These are phyloP conservation scores for Ascomycota sp. DNA, from an alignment of 2,329 filamentous ascomycete species.

Conservation along the genomic window DNA sequence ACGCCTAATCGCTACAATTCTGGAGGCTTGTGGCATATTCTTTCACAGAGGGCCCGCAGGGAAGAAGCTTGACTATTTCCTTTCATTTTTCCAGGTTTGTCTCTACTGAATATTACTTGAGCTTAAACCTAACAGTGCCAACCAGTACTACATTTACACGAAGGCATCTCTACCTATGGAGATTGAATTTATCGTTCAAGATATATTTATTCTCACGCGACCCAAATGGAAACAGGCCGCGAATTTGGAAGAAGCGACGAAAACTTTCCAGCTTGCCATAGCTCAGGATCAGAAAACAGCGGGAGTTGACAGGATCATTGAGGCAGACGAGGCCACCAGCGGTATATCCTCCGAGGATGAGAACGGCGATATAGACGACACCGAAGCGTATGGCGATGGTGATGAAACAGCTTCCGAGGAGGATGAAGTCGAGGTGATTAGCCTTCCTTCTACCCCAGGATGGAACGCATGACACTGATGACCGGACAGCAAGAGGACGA, in stretches of 20 bases:
- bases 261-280: slow-evolving; percentile 71
- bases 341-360: slow-evolving; percentile 60
- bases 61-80: slow-evolving; percentile 95
- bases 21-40: slow-evolving; percentile 92
- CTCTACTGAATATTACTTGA: not conserved
- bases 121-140: not conserved
- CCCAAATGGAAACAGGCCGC: slow-evolving; percentile 83
- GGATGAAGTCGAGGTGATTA: slow-evolving; percentile 34
- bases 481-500: slow-evolving; percentile 24
- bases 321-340: slow-evolving; percentile 54
- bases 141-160: slow-evolving; percentile 72
- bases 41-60: slow-evolving; percentile 85
- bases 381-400: slow-evolving; percentile 37
- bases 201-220: slow-evolving; percentile 66
- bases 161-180: slow-evolving; percentile 90
- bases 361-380: slow-evolving; percentile 44
- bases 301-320: slow-evolving; percentile 45
- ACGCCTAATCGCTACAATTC: slow-evolving; percentile 66
- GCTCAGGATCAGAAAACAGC: slow-evolving; percentile 72
- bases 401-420: slow-evolving; percentile 38
- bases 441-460: too few species aligned
- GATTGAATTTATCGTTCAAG: slow-evolving; percentile 88
- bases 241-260: slow-evolving; percentile 63
- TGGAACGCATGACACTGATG: not conserved
- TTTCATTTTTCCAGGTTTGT: slow-evolving; percentile 72